Evolutionary conservation across 441 rosid species (phyloP).

Genomic region (Jatropha podagrica): DNA sequence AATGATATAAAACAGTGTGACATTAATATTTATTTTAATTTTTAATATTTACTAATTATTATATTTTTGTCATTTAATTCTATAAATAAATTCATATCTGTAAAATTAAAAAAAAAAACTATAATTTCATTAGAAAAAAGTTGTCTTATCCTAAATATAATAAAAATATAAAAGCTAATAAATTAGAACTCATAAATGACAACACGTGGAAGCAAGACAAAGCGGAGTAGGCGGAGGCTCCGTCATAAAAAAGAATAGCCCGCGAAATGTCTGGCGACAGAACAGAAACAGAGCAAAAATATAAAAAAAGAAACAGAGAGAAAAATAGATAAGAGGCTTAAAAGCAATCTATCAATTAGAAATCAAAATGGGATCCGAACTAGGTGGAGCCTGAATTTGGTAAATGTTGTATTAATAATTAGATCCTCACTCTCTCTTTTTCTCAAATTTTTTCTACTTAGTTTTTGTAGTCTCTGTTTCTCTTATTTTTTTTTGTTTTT

Average conservation of each 20-base stretch:
- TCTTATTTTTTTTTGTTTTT: neutral
- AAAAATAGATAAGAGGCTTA: neutral
- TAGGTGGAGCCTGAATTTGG: constrained; percentile 1
- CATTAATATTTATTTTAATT: too few relatives aligned
- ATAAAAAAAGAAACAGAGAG: neutral
- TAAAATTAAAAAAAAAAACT: neutral
- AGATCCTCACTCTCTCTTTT: too few relatives aligned
- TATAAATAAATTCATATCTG: too few relatives aligned
- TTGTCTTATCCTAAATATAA: neutral
- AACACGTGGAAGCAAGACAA: constrained; percentile 26
- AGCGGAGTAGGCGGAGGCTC: constrained; percentile 25
- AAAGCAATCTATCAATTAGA: neutral
- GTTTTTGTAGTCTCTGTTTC: neutral
- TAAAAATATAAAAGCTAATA: neutral
- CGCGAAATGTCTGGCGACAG: constrained; percentile 29
- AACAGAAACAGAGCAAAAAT: constrained; percentile 3
- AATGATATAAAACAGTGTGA: too few relatives aligned
- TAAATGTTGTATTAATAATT: neutral
- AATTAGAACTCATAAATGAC: neutral
- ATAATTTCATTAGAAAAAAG: neutral
- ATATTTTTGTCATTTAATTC: too few relatives aligned
- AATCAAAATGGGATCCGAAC: constrained; percentile 14
- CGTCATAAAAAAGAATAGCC: constrained; percentile 17
- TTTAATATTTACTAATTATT: too few relatives aligned
- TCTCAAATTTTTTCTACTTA: neutral